Conservation (phyloP, 495 filamentous ascomycete species). For the Aspergillus incahuasiensis region DNA sequence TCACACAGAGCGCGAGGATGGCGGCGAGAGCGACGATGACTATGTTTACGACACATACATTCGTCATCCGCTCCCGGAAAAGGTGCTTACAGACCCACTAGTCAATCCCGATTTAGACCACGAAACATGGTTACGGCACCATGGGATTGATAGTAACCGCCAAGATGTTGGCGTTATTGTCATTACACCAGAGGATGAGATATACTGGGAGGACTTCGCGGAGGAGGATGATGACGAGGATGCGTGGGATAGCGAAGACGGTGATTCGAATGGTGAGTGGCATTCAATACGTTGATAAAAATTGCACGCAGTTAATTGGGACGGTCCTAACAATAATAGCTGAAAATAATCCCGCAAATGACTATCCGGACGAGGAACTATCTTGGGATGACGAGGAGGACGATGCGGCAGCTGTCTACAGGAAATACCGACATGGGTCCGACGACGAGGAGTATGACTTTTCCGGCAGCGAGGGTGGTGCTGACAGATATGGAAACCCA, state of each 20-base stretch:
- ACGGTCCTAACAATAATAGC: conserved; percentile 36
- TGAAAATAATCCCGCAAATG: conserved; percentile 61
- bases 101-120: conserved; percentile 29
- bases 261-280: conserved; percentile 54
- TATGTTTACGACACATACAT: conserved; percentile 65
- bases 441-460: conserved; percentile 56
- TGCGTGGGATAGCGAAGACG: conserved; percentile 54
- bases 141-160: conserved; percentile 28
- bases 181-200: conserved; percentile 54
- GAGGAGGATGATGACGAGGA: conserved; percentile 51
- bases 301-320: conserved; percentile 5
- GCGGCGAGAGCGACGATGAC: conserved; percentile 44
- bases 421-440: conserved; percentile 37
- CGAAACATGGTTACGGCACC: conserved; percentile 25
- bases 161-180: conserved; percentile 53
- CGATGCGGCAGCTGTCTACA: conserved; percentile 46
- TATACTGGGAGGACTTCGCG: conserved; percentile 52
- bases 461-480: conserved; percentile 40
- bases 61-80: conserved; percentile 36
- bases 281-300: background rate
- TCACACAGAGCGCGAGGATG: conserved; percentile 15
- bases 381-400: conserved; percentile 54
- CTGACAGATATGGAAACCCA: conserved; percentile 17
- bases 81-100: conserved; percentile 29
- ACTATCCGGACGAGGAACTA: conserved; percentile 65